Conservation (phyloP, 139 green algal genomes). For the Chlamydomonas incerta region DNA sequence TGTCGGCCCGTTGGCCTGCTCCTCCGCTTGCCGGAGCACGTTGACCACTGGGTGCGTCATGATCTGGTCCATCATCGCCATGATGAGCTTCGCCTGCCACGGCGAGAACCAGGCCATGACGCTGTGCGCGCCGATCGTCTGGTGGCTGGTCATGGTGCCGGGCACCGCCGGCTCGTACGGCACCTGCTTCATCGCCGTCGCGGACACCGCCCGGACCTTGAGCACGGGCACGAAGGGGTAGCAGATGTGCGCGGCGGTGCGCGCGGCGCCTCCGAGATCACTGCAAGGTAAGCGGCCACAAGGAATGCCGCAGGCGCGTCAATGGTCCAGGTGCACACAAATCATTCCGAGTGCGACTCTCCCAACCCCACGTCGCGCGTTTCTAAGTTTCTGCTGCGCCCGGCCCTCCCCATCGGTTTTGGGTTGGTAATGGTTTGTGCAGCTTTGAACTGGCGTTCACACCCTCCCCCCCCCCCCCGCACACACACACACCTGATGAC, state of each 20-base stretch:
- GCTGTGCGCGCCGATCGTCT: conserved; percentile 34
- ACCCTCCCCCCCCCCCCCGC: too few relatives aligned
- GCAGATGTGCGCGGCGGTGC: not conserved
- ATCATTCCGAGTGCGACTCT: too few relatives aligned
- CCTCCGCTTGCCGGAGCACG: not conserved
- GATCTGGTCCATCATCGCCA: not conserved
- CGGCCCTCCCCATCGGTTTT: too few relatives aligned
- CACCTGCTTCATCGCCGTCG: conserved; percentile 40
- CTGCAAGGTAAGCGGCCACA: too few relatives aligned
- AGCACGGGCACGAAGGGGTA: conserved; percentile 58
- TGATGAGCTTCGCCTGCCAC: conserved; percentile 48
- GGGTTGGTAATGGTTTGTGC: too few relatives aligned
- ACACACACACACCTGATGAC: too few relatives aligned
- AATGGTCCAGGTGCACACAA: too few relatives aligned
- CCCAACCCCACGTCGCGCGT: too few relatives aligned
- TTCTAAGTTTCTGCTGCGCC: too few relatives aligned
- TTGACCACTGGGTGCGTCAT: conserved; percentile 2
- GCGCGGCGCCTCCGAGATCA: not conserved
- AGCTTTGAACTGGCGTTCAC: too few relatives aligned
- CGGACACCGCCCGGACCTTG: conserved; percentile 24
- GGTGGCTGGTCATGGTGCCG: conserved; percentile 37
- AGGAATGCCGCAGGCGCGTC: too few relatives aligned
- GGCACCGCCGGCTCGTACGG: conserved; percentile 58
- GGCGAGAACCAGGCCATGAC: conserved; percentile 55
- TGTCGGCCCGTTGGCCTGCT: not conserved